A percentile compares a stretch with the other conserved stretches of the same genome.
Evolutionary conservation across 1,284 basidiomycete species (phyloP).

Genomic region (Sparassis latifolia): DNA sequence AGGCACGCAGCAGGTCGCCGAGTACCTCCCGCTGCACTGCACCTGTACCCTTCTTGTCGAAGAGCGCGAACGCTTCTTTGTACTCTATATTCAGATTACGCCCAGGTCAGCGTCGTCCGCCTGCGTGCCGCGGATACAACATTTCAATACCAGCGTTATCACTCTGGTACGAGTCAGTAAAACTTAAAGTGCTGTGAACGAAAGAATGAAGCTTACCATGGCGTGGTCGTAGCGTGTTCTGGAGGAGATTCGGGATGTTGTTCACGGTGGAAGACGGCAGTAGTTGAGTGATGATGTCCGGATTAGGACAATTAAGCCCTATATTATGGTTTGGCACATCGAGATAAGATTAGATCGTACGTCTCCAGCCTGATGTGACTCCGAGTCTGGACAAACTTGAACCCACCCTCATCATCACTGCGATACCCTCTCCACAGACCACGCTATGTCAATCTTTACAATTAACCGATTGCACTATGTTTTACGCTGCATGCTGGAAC

Average conservation of each 20-base stretch:
- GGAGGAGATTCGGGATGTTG: too few relatives aligned
- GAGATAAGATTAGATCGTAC: too few relatives aligned
- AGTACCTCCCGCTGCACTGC: slow-evolving; percentile 83
- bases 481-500: too few relatives aligned
- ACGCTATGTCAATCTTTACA: too few relatives aligned
- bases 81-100: slow-evolving; percentile 53
- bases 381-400: too few relatives aligned
- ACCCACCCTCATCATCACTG: too few relatives aligned
- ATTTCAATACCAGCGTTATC: slow-evolving; percentile 51
- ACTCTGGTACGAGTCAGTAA: slow-evolving; percentile 32
- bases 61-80: slow-evolving; percentile 95
- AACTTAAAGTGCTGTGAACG: background rate
- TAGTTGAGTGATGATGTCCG: background rate
- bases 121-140: slow-evolving; percentile 1
- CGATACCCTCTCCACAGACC: too few relatives aligned
- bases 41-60: slow-evolving; percentile 93
- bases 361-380: too few relatives aligned
- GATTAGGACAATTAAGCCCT: background rate
- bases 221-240: background rate
- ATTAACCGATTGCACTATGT: too few relatives aligned
- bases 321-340: background rate
- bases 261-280: background rate
- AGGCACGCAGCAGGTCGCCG: slow-evolving; percentile 90
- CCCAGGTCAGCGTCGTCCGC: slow-evolving; percentile 1
- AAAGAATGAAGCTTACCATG: background rate